Evolutionary conservation across 345 rosid genomes (phyloP), one percentile per base, ranked within the genome.

Genomic region (Brassica nigra): DNA sequence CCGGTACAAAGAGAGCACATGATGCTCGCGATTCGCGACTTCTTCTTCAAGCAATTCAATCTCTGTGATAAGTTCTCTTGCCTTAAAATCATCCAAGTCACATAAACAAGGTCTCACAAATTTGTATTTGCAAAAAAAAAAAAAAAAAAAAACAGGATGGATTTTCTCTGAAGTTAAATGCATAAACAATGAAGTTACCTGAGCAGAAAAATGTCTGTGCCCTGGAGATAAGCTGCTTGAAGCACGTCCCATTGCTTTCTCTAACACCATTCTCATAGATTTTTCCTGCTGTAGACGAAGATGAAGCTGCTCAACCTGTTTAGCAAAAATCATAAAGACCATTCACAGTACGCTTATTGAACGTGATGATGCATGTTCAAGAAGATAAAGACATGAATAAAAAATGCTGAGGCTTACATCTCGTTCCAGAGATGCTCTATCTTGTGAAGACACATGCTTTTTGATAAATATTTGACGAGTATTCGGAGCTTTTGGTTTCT

Each of bases 211-310:
- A 82, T 94, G 92, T 79, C 90, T 86, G 71, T 94, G 97, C n/a
- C 98, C 97, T 16, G 97, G 97, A 61, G 98, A 94, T 79, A 94
- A 81, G 62, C 91, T 90, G 71, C 97, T 92, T 7, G 98, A 94
- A 78, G 85, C 91, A 55, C 97, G 83, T 3, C 98, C 97, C 97
- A 91, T 94, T 61, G 95, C 88, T 81, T 86, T 90, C 85, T 94
- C 98, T 12, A 94, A 91, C 80, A 84, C 83, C 71, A 76, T 28
- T 49, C 92, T 86, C 95, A 91, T 90, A 16, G 87, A 88, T 82
- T 91, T 91, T 84, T 94, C 98, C 70, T 92, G 88, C 79, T 91
- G 97, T 76, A 94, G 74, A 73, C 87, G 87, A 61, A 80, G 83
- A 30, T 90, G 98, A 84, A 94, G 90, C 83, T 87, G 90, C 85